phyloP scores from a whole-genome alignment of 2,329 filamentous ascomycete genomes.

The Aspergillus fumigatiaffinis region DNA sequence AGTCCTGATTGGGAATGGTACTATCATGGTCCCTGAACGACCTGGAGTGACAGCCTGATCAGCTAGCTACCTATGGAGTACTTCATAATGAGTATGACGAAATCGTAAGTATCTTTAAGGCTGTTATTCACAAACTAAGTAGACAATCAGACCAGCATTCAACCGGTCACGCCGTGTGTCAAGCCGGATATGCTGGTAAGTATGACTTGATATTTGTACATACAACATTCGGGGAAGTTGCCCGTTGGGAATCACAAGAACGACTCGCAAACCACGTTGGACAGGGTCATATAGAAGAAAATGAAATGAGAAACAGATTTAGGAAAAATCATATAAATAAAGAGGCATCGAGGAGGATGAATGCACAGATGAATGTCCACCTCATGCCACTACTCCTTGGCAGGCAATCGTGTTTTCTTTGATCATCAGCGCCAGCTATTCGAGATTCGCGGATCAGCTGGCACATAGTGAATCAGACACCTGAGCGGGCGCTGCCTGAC shows the following conservation, averaged over 20 bases:
- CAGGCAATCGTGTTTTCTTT: background rate
- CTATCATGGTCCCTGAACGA: background rate
- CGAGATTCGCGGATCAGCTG: background rate
- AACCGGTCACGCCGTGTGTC: background rate
- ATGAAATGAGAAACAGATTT: slow-evolving; percentile 3
- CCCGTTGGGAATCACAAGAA: slow-evolving; percentile 12
- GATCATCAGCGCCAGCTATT: background rate
- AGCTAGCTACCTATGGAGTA: background rate
- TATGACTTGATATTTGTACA: slow-evolving; percentile 21
- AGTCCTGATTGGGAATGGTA: background rate
- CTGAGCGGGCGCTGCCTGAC: background rate
- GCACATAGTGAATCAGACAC: too few species aligned
- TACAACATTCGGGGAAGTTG: slow-evolving; percentile 16
- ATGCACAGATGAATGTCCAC: background rate
- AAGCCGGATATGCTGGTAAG: background rate
- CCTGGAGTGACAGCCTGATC: too few species aligned
- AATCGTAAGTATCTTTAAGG: background rate
- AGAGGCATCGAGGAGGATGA: slow-evolving; percentile 6
- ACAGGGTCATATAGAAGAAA: slow-evolving; percentile 1
- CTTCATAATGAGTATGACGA: background rate
- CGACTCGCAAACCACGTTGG: slow-evolving; percentile 5
- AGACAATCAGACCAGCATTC: background rate
- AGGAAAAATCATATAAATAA: background rate
- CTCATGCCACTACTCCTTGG: background rate
- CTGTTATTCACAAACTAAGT: background rate